phyloP scores from a whole-genome alignment of 345 rosid genomes.

The Arabis hirsuta region DNA sequence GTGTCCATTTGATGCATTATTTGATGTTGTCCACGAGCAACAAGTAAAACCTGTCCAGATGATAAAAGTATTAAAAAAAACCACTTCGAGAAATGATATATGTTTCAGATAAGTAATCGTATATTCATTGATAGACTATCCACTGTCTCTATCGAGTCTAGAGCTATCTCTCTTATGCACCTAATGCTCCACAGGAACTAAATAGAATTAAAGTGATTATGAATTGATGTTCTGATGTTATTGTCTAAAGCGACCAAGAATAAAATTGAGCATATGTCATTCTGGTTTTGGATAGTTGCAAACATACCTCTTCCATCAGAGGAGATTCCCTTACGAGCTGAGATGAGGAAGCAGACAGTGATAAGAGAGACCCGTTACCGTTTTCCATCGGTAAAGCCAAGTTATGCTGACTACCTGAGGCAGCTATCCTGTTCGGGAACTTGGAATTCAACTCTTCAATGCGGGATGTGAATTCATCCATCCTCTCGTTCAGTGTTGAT shows the following conservation, averaged over 20 bases:
- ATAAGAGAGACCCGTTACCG: conserved; percentile 71
- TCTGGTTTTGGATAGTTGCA: conserved; percentile 17
- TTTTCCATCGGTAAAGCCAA: conserved; percentile 73
- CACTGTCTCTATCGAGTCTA: not conserved
- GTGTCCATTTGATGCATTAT: conserved; percentile 85
- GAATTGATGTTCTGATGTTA: conserved; percentile 3
- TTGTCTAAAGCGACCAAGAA: conserved; percentile 9
- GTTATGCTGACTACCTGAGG: conserved; percentile 78
- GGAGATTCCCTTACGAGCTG: conserved; percentile 85
- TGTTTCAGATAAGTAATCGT: not conserved
- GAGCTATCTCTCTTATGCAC: conserved; percentile 3
- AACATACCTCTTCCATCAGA: conserved; percentile 89
- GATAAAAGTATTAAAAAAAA: not conserved
- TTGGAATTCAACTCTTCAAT: conserved; percentile 86
- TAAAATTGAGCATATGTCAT: not conserved
- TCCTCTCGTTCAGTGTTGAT: conserved; percentile 92
- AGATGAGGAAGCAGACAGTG: conserved; percentile 78
- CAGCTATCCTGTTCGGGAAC: conserved; percentile 55
- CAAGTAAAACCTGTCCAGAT: conserved; percentile 55
- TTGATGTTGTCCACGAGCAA: conserved; percentile 85
- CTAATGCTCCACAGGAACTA: not conserved
- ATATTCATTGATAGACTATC: not conserved
- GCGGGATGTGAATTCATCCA: conserved; percentile 90
- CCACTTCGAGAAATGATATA: not conserved
- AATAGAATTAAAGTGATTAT: not conserved